These are phyloP conservation scores for Rhodotorula taiwanensis DNA, from an alignment of 768 basidiomycete genomes.

Conservation along the genomic window DNA sequence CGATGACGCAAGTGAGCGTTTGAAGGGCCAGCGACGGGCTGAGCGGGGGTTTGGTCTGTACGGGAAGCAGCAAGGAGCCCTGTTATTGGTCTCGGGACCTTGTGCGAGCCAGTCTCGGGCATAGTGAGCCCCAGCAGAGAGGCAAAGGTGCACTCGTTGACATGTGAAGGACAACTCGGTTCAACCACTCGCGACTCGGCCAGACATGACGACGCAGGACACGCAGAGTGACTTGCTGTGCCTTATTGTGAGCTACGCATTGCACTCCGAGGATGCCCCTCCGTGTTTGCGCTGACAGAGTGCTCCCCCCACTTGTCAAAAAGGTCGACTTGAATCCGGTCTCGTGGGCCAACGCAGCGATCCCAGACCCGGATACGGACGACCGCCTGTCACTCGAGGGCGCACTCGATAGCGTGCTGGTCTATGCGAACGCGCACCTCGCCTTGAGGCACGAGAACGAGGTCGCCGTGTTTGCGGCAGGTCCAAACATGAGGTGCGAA, in stretches of 20 bases:
- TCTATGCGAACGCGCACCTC: constrained; percentile 87
- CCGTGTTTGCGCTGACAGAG: neutral
- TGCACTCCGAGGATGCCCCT: no score
- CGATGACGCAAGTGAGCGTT: neutral
- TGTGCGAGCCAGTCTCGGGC: neutral
- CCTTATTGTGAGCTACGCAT: constrained; percentile 29
- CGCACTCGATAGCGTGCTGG: constrained; percentile 78
- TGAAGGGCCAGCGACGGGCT: neutral
- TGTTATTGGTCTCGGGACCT: neutral
- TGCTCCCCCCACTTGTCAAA: neutral
- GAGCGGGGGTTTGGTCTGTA: neutral
- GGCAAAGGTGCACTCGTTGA: no score
- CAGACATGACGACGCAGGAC: neutral
- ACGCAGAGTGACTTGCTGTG: constrained; percentile 23
- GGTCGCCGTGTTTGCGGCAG: constrained; percentile 82
- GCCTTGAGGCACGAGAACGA: constrained; percentile 86
- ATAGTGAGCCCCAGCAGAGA: neutral
- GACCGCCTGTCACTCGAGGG: constrained; percentile 58
- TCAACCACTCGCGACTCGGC: neutral
- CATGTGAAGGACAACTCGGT: no score
- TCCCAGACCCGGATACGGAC: neutral
- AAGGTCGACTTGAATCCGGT: constrained; percentile 41
- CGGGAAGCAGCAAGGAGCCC: neutral
- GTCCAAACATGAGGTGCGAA: constrained; percentile 69
- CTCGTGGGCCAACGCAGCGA: constrained; percentile 29